Percentiles rank a stretch among this genome's conserved stretches.
Evolutionary conservation across 2,329 filamentous ascomycete species (phyloP).

Genomic region (Clonostachys byssicola): DNA sequence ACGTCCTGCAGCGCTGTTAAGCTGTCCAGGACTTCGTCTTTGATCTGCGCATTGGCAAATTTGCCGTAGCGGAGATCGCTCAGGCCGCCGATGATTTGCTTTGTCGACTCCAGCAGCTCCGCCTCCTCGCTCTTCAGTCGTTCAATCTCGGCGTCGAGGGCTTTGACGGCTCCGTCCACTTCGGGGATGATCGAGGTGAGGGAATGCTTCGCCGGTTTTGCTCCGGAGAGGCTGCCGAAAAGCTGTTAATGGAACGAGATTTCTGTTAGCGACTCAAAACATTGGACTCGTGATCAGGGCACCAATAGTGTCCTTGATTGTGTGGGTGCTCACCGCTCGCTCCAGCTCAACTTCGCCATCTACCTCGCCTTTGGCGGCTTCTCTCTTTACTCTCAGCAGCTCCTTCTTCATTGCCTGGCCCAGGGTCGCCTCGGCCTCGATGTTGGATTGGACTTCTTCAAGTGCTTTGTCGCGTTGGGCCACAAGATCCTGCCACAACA

Average conservation of each 20-base stretch:
- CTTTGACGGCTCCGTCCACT: slow-evolving; percentile 61
- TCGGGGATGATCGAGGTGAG: slow-evolving; percentile 62
- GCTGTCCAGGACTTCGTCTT: slow-evolving; percentile 63
- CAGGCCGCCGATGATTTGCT: slow-evolving; percentile 64
- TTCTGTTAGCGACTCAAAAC: neutral
- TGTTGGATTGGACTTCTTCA: slow-evolving; percentile 62
- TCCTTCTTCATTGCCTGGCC: slow-evolving; percentile 55
- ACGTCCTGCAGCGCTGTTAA: slow-evolving; percentile 51
- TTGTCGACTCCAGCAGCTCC: slow-evolving; percentile 54
- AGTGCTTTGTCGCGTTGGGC: slow-evolving; percentile 66
- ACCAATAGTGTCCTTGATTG: no score
- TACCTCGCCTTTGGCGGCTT: slow-evolving; percentile 50
- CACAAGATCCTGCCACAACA: slow-evolving; percentile 77
- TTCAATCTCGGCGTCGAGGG: slow-evolving; percentile 65
- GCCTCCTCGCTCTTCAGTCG: slow-evolving; percentile 62
- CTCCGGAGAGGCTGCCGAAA: slow-evolving; percentile 45
- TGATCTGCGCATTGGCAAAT: slow-evolving; percentile 60
- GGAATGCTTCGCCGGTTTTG: slow-evolving; percentile 50
- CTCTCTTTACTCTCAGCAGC: slow-evolving; percentile 47
- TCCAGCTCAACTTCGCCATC: slow-evolving; percentile 64
- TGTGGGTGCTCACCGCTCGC: slow-evolving; percentile 38
- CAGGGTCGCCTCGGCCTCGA: slow-evolving; percentile 58
- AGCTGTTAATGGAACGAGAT: slow-evolving; percentile 34
- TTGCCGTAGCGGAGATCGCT: slow-evolving; percentile 82
- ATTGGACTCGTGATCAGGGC: no score